These are phyloP conservation scores for Bruguiera gymnorhiza DNA, from an alignment of 345 rosid species.

Conservation along the genomic window DNA sequence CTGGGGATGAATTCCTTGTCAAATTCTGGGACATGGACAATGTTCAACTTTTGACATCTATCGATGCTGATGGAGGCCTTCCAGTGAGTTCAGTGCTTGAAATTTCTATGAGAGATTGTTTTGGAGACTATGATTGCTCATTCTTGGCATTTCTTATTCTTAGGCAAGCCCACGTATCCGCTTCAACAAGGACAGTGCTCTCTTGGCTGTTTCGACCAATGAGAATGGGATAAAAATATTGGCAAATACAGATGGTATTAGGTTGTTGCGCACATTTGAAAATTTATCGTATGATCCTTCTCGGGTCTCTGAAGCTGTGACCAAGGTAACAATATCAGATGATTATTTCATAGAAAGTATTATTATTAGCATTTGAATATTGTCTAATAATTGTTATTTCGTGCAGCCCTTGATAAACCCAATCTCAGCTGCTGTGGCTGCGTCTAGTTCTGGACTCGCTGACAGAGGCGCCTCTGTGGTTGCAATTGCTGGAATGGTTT, in stretches of 20 bases:
- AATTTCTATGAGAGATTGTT: background rate
- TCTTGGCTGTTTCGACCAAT: slow-evolving; percentile 28
- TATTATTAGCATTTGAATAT: too few species aligned
- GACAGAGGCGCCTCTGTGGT: background rate
- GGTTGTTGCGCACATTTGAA: slow-evolving; percentile 24
- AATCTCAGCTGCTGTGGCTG: background rate
- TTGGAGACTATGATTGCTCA: background rate
- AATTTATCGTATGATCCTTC: background rate
- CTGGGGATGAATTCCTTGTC: slow-evolving; percentile 27
- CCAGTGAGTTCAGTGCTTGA: slow-evolving; percentile 16
- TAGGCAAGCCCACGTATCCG: slow-evolving; percentile 30
- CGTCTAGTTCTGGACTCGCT: slow-evolving; percentile 14
- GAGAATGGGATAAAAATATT: slow-evolving; percentile 28
- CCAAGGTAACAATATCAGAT: background rate
- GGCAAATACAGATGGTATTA: slow-evolving; percentile 26
- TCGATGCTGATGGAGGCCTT: slow-evolving; percentile 32
- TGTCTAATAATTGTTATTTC: background rate
- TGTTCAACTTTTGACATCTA: slow-evolving; percentile 15
- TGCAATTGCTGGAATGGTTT: background rate
- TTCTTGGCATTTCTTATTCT: background rate
- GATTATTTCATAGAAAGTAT: background rate
- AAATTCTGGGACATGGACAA: slow-evolving; percentile 36
- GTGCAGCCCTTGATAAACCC: background rate
- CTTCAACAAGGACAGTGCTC: slow-evolving; percentile 26
- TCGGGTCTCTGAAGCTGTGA: background rate